Percentiles rank a stretch among this genome's conserved stretches.
Conservation (phyloP, 2,329 filamentous ascomycete genomes). For the Magnaporthales sp. region DNA sequence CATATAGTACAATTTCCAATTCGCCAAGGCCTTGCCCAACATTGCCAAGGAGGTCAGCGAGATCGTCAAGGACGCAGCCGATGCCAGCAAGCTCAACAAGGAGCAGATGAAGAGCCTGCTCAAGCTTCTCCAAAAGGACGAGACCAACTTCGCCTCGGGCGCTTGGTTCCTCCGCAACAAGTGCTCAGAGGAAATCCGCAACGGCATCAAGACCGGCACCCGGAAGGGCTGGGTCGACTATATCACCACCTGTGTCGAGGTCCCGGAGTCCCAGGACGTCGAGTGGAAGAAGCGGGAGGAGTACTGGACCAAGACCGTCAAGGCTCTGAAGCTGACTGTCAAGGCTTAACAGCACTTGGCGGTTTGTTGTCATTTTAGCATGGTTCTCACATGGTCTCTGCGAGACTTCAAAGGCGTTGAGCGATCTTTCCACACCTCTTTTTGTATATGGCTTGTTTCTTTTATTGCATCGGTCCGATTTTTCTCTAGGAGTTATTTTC, state of each 20-base stretch:
- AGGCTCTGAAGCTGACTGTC: background rate
- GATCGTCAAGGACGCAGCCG: slow-evolving; percentile 15
- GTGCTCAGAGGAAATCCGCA: slow-evolving; percentile 26
- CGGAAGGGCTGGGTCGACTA: slow-evolving; percentile 35
- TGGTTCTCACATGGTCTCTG: background rate
- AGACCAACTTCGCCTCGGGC: slow-evolving; percentile 44
- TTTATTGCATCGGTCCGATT: background rate
- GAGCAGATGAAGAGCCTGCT: slow-evolving; percentile 22
- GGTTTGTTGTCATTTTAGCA: background rate
- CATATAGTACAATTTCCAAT: slow-evolving; percentile 41
- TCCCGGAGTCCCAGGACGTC: background rate
- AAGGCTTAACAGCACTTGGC: background rate
- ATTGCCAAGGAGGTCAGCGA: slow-evolving; percentile 19
- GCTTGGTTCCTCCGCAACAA: slow-evolving; percentile 41
- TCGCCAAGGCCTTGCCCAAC: slow-evolving; percentile 33
- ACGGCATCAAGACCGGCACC: slow-evolving; percentile 23
- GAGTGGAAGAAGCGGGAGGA: background rate
- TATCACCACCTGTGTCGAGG: slow-evolving; percentile 37
- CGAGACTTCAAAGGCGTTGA: background rate
- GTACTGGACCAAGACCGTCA: slow-evolving; percentile 1
- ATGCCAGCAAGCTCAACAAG: slow-evolving; percentile 23
- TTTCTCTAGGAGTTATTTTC: background rate
- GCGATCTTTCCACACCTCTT: background rate
- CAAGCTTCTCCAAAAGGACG: slow-evolving; percentile 33
- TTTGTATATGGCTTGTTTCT: background rate